These are phyloP conservation scores for Pleomassaria siparia DNA, from an alignment of 2,329 filamentous ascomycete genomes.

Conservation along the genomic window DNA sequence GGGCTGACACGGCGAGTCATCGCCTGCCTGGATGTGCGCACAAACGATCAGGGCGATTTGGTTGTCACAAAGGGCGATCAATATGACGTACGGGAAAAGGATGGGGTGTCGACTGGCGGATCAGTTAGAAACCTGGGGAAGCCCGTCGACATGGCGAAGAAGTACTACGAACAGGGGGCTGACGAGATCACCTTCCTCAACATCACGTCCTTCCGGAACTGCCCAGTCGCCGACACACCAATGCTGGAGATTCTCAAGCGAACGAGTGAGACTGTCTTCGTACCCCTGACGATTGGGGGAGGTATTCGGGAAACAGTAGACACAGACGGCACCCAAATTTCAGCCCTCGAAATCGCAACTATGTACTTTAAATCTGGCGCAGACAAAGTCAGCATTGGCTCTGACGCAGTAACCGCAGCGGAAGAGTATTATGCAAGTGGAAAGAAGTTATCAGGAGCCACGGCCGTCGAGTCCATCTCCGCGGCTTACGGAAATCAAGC, in stretches of 20 bases:
- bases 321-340: constrained; percentile 80
- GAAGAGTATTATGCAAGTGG: constrained; percentile 82
- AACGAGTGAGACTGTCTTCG: constrained; percentile 89
- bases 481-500: constrained; percentile 93
- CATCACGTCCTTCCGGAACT: constrained; percentile 97
- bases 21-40: constrained; percentile 91
- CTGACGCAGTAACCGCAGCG: constrained; percentile 88
- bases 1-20: constrained; percentile 92
- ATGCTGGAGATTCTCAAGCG: constrained; percentile 93
- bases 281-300: constrained; percentile 91
- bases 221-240: constrained; percentile 84
- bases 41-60: constrained; percentile 91
- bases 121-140: constrained; percentile 92
- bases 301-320: constrained; percentile 93
- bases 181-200: constrained; percentile 98
- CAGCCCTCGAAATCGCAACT: constrained; percentile 87
- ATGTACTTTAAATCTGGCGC: constrained; percentile 98
- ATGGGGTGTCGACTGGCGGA: constrained; percentile 55
- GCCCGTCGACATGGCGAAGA: constrained; percentile 89
- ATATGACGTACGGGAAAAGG: constrained; percentile 95
- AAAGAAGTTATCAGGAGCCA: constrained; percentile 71
- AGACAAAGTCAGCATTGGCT: constrained; percentile 96
- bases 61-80: constrained; percentile 99
- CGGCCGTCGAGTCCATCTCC: constrained; percentile 94
- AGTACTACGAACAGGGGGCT: constrained; percentile 94